Conservation (phyloP, 2,329 filamentous ascomycete genomes). For the Aspergillus piperis region DNA sequence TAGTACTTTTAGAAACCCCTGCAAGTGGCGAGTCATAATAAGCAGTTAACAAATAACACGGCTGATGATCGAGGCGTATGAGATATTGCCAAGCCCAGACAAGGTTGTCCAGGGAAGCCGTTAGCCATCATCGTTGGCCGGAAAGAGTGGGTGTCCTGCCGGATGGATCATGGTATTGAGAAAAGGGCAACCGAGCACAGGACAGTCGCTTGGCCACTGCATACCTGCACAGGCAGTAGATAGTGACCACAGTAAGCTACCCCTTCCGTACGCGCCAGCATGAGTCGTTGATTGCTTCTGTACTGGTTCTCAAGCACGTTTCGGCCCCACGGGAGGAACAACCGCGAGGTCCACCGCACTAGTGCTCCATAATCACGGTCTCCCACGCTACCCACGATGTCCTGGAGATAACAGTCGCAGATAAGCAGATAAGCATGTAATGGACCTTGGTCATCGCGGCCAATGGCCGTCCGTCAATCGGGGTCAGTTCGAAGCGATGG, state of each 20-base stretch:
- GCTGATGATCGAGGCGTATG: conserved; percentile 4
- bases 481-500: background rate
- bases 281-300: background rate
- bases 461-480: conserved; percentile 11
- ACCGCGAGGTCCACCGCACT: conserved; percentile 20
- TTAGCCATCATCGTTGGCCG: conserved; percentile 5
- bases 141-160: background rate
- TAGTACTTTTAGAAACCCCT: conserved; percentile 8
- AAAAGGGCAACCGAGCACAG: conserved; percentile 10
- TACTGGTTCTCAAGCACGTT: conserved; percentile 4
- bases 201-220: background rate
- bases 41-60: background rate
- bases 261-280: background rate
- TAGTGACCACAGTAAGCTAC: too few relatives aligned
- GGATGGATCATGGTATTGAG: background rate
- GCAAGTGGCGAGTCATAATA: conserved; percentile 14
- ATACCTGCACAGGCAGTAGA: background rate
- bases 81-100: conserved; percentile 16
- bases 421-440: conserved; percentile 32
- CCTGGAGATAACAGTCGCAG: conserved; percentile 24
- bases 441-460: conserved; percentile 32
- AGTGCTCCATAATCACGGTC: conserved; percentile 18
- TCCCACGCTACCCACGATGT: conserved; percentile 11
- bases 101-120: conserved; percentile 15
- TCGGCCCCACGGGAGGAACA: conserved; percentile 21